Conservation (phyloP, 768 basidiomycete genomes). For the Chalciporus pseudorubinellus region DNA sequence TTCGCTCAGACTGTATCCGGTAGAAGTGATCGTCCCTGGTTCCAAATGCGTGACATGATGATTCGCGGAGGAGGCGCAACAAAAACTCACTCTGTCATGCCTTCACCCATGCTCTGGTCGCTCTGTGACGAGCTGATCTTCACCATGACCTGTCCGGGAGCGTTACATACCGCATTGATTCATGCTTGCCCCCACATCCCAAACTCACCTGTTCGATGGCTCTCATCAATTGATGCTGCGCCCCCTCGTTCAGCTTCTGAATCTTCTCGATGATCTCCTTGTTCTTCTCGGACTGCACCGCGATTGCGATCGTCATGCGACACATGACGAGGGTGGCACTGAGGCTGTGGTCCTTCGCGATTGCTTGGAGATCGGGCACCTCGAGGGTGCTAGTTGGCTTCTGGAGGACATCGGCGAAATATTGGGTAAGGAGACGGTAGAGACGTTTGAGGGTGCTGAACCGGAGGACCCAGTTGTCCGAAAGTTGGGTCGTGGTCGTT, state of each 20-base stretch:
- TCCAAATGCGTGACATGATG: slow-evolving; percentile 8
- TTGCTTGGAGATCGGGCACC: slow-evolving; percentile 83
- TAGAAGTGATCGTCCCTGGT: slow-evolving; percentile 89
- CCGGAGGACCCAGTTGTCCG: slow-evolving; percentile 88
- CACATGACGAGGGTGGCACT: slow-evolving; percentile 71
- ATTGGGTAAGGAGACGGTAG: slow-evolving; percentile 86
- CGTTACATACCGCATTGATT: slow-evolving; percentile 1
- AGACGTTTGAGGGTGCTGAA: slow-evolving; percentile 81
- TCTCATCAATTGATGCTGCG: slow-evolving; percentile 90
- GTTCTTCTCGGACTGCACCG: slow-evolving; percentile 86
- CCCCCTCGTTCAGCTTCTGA: slow-evolving; percentile 73
- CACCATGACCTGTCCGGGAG: slow-evolving; percentile 60
- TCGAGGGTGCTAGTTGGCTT: slow-evolving; percentile 75
- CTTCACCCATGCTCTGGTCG: slow-evolving; percentile 51
- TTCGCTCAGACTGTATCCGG: slow-evolving; percentile 76
- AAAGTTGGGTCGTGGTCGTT: slow-evolving; percentile 54
- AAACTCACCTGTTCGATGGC: slow-evolving; percentile 83
- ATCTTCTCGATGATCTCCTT: slow-evolving; percentile 88
- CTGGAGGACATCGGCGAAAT: slow-evolving; percentile 80
- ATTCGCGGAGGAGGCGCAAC: slow-evolving; percentile 2
- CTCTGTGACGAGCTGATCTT: slow-evolving; percentile 57
- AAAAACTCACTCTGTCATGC: slow-evolving; percentile 75
- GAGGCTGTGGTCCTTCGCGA: slow-evolving; percentile 74
- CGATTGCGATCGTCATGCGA: slow-evolving; percentile 78
- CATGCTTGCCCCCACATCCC: not conserved